Conservation (phyloP, 1,139 yeast species). For the Debaryomyces sp. region DNA sequence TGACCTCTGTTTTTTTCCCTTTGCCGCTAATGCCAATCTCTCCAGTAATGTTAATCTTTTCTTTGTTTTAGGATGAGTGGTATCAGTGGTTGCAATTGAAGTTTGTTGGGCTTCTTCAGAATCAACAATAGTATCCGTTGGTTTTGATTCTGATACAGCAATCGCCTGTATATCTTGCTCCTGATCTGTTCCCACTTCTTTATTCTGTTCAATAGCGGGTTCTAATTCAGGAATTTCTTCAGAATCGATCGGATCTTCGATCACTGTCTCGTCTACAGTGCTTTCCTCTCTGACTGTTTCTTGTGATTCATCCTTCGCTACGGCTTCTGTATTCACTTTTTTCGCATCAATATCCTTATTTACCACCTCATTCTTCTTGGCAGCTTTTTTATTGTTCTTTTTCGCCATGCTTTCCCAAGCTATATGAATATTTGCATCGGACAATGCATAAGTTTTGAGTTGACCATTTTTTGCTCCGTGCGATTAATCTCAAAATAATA, state of each 20-base stretch:
- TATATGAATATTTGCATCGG: not conserved
- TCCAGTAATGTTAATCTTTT: constrained; percentile 75
- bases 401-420: constrained; percentile 1
- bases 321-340: not conserved
- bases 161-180: not conserved
- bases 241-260: not conserved
- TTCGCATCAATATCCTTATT: not conserved
- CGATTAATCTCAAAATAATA: not conserved
- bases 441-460: not conserved
- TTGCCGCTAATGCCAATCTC: constrained; percentile 79
- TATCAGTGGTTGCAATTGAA: not conserved
- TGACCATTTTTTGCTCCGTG: constrained; percentile 3
- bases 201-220: not conserved
- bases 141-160: not conserved
- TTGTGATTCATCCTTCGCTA: not conserved
- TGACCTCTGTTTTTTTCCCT: constrained; percentile 36
- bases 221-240: not conserved
- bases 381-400: constrained; percentile 6
- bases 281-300: not conserved
- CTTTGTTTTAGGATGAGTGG: constrained; percentile 15
- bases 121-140: not conserved
- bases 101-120: not conserved
- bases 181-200: not conserved
- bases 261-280: not conserved
- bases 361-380: not conserved